Conservation (phyloP, 192 early-diverging fungal species). For the Podila clonocystis region DNA sequence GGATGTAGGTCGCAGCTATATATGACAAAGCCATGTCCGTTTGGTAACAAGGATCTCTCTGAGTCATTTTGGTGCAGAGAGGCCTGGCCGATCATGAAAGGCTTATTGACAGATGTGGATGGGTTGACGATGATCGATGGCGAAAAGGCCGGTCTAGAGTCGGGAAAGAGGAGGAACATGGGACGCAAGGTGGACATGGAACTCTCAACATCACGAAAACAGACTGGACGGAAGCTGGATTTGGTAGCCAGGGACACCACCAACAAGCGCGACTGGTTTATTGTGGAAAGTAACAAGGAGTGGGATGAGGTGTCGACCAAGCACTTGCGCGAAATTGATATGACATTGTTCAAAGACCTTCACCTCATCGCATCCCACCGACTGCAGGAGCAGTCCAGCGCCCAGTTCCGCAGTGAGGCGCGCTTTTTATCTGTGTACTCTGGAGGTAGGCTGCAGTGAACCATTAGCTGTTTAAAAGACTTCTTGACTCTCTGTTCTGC, state of each 20-base stretch:
- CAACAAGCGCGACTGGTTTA: constrained; percentile 29
- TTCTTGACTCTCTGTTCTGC: too few species aligned
- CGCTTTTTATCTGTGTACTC: constrained; percentile 47
- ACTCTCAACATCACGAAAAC: constrained; percentile 15
- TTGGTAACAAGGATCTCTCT: constrained; percentile 38
- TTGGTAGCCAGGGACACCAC: constrained; percentile 31
- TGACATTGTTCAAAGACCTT: constrained; percentile 36
- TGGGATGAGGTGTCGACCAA: constrained; percentile 48
- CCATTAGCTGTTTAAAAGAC: too few species aligned
- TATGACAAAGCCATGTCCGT: constrained; percentile 28
- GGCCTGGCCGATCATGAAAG: constrained; percentile 37
- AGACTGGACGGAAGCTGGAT: constrained; percentile 32
- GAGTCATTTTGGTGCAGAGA: constrained; percentile 44
- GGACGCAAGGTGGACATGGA: constrained; percentile 20
- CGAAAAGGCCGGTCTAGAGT: constrained; percentile 33
- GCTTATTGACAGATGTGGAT: constrained; percentile 39
- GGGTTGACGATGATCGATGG: constrained; percentile 40
- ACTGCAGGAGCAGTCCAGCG: constrained; percentile 23
- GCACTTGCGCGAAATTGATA: constrained; percentile 29
- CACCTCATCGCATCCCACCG: constrained; percentile 40
- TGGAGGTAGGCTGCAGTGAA: constrained; percentile 40
- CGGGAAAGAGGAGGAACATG: constrained; percentile 24
- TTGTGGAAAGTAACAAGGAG: constrained; percentile 27
- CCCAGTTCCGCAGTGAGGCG: constrained; percentile 11
- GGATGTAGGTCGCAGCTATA: constrained; percentile 18